Evolutionary conservation across 345 rosid genomes (phyloP).

Genomic region (Lepidium didymum): DNA sequence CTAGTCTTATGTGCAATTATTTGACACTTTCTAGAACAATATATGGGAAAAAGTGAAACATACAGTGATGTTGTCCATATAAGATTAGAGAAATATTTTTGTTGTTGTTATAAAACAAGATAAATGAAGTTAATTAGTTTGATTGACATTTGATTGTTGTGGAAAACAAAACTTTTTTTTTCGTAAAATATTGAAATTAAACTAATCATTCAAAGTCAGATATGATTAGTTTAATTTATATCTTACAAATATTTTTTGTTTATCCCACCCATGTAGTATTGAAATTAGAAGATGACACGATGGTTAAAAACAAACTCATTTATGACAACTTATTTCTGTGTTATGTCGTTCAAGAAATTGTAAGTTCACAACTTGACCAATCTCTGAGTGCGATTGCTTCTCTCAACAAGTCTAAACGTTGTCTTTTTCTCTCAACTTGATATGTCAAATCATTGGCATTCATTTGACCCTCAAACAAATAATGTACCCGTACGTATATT

Average conservation of each 20-base stretch:
- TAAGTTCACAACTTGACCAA: background rate
- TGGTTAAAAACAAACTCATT: background rate
- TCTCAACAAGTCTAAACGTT: background rate
- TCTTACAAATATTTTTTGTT: no score
- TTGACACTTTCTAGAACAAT: background rate
- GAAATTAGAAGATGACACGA: background rate
- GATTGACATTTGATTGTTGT: no score
- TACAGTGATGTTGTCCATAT: background rate
- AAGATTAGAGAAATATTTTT: no score
- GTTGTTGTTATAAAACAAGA: no score
- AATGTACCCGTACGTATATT: slow-evolving; percentile 1
- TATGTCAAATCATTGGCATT: background rate
- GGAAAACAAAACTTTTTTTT: no score
- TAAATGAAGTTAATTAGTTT: no score
- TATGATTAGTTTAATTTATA: no score
- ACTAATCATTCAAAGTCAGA: no score
- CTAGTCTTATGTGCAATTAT: no score
- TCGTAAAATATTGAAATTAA: no score
- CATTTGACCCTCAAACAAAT: background rate
- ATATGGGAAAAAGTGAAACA: background rate
- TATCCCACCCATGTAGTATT: no score
- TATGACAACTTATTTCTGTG: background rate
- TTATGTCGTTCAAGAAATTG: background rate
- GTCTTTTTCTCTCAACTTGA: slow-evolving; percentile 3
- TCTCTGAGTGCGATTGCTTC: background rate